These are phyloP conservation scores for Ophiostoma himal-ulmi DNA, from an alignment of 2,329 filamentous ascomycete species.

Conservation along the genomic window DNA sequence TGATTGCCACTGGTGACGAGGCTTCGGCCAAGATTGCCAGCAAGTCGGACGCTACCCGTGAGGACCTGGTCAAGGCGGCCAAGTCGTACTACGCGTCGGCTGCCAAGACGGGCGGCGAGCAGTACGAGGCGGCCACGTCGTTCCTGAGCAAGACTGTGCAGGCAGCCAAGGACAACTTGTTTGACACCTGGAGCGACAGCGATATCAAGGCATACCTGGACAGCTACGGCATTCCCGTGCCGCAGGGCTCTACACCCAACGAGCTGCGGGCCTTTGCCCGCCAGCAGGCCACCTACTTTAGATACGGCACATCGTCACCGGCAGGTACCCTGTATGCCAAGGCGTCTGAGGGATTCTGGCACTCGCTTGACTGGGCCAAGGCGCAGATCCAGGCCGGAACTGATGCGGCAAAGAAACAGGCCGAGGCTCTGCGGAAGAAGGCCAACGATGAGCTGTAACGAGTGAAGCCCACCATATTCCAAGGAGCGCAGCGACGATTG, in stretches of 20 bases:
- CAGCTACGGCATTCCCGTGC: conserved; percentile 63
- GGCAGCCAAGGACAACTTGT: conserved; percentile 58
- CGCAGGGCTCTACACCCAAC: conserved; percentile 62
- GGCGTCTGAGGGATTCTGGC: conserved; percentile 43
- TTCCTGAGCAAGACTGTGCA: conserved; percentile 62
- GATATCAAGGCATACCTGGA: conserved; percentile 77
- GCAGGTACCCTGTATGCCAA: conserved; percentile 61
- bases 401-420: conserved; percentile 45
- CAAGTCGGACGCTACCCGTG: conserved; percentile 60
- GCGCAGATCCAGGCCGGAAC: conserved; percentile 45
- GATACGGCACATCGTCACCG: conserved; percentile 65
- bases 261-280: conserved; percentile 65
- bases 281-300: conserved; percentile 69
- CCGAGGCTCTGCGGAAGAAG: conserved; percentile 35
- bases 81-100: conserved; percentile 56
- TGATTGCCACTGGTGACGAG: conserved; percentile 47
- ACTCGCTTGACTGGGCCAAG: conserved; percentile 45
- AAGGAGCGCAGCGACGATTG: neutral
- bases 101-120: conserved; percentile 50
- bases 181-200: conserved; percentile 66
- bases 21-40: conserved; percentile 55
- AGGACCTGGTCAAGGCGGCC: conserved; percentile 64
- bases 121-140: conserved; percentile 63
- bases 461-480: neutral
- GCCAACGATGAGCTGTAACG: conserved; percentile 45